These are phyloP conservation scores for Starmera amethionina DNA, from an alignment of 805 yeast species.

Conservation along the genomic window DNA sequence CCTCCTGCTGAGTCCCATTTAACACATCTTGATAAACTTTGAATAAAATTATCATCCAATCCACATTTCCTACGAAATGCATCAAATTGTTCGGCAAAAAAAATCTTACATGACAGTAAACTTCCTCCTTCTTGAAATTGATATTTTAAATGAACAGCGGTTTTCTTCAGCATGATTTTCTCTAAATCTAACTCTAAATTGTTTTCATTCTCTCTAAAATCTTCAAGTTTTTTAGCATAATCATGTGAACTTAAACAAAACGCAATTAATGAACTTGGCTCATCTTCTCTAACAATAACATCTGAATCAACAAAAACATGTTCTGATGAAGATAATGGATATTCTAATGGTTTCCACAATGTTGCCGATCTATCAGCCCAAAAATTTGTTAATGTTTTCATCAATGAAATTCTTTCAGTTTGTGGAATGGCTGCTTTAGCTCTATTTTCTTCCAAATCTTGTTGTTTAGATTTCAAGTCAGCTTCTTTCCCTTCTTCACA, in stretches of 20 bases:
- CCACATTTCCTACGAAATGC: conserved; percentile 85
- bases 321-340: conserved; percentile 70
- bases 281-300: conserved; percentile 91
- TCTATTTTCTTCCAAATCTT: conserved; percentile 1
- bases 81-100: conserved; percentile 93
- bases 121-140: conserved; percentile 85
- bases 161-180: conserved; percentile 62
- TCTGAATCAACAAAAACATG: conserved; percentile 91
- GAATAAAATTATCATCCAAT: conserved; percentile 63
- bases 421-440: conserved; percentile 21
- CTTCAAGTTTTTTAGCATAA: conserved; percentile 54
- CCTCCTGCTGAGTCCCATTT: conserved; percentile 98
- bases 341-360: conserved; percentile 85
- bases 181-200: conserved; percentile 33
- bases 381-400: conserved; percentile 78
- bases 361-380: conserved; percentile 98
- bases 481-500: conserved; percentile 4
- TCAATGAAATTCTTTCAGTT: conserved; percentile 65
- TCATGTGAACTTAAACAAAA: conserved; percentile 84
- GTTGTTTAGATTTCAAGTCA: conserved; percentile 5
- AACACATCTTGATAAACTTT: conserved; percentile 85
- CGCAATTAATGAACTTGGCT: conserved; percentile 90
- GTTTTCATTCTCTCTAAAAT: conserved; percentile 6
- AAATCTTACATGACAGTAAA: conserved; percentile 81
- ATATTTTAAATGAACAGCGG: conserved; percentile 85